These are phyloP conservation scores for Tulasnella sp. DNA, from an alignment of 768 basidiomycete genomes.

Conservation along the genomic window DNA sequence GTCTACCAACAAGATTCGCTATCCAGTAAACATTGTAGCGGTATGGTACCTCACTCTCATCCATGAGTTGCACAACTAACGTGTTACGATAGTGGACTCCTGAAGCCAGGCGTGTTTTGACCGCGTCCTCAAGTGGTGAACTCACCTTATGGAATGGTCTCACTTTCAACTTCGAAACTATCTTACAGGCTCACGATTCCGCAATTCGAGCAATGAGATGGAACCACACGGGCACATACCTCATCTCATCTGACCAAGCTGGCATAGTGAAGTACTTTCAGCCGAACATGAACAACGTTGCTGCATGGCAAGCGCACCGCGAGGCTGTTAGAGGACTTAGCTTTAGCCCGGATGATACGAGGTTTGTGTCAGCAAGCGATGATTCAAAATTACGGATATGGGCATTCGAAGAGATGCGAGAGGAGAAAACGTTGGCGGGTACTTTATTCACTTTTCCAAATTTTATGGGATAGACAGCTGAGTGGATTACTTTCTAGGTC, in stretches of 20 bases:
- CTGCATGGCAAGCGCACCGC: slow-evolving; percentile 85
- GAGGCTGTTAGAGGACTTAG: slow-evolving; percentile 86
- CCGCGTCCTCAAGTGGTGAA: slow-evolving; percentile 92
- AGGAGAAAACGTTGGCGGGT: slow-evolving; percentile 83
- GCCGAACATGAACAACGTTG: slow-evolving; percentile 97
- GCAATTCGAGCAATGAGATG: slow-evolving; percentile 83
- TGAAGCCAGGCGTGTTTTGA: slow-evolving; percentile 82
- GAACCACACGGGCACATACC: slow-evolving; percentile 85
- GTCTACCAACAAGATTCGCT: slow-evolving; percentile 95
- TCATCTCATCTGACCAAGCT: slow-evolving; percentile 83
- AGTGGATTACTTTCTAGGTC: slow-evolving; percentile 41
- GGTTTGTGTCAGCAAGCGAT: slow-evolving; percentile 92
- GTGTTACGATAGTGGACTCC: slow-evolving; percentile 74
- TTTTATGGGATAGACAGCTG: background rate
- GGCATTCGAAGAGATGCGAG: slow-evolving; percentile 83
- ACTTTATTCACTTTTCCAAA: background rate
- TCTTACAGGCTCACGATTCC: slow-evolving; percentile 95
- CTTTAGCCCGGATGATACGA: slow-evolving; percentile 82
- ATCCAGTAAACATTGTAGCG: slow-evolving; percentile 90
- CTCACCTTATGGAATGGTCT: slow-evolving; percentile 98
- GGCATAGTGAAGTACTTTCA: slow-evolving; percentile 99
- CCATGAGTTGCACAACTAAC: background rate
- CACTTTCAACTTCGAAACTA: slow-evolving; percentile 99
- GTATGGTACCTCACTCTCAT: slow-evolving; percentile 31
- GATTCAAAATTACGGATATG: slow-evolving; percentile 91